Percentiles rank a stretch among this genome's conserved stretches.
Evolutionary conservation across 352 stramenopile species (phyloP).

Genomic region (Phytophthora colocasiae): DNA sequence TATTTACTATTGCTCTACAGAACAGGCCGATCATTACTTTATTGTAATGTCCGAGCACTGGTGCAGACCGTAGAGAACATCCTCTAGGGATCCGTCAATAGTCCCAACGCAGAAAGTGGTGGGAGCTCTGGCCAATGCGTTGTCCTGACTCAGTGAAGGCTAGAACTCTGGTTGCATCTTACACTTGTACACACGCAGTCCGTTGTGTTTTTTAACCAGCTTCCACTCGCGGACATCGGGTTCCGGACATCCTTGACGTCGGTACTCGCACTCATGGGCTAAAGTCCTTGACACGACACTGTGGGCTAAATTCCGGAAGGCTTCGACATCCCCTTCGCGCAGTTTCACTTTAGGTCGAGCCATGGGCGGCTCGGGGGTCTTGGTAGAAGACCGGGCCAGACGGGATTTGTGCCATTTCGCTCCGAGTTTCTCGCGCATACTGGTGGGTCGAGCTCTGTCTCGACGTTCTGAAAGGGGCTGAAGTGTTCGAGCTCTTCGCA

Average conservation of each 20-base stretch:
- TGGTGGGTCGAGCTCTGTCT: slow-evolving; percentile 7
- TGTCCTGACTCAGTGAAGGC: slow-evolving; percentile 18
- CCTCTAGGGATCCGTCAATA: slow-evolving; percentile 30
- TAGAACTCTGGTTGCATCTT: slow-evolving; percentile 18
- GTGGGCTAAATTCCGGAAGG: slow-evolving; percentile 35
- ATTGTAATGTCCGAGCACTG: too few species aligned
- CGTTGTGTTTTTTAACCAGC: slow-evolving; percentile 32
- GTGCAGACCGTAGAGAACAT: slow-evolving; percentile 35
- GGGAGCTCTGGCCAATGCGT: slow-evolving; percentile 5
- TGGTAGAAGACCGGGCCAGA: slow-evolving; percentile 4
- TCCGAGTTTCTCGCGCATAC: slow-evolving; percentile 27
- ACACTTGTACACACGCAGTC: slow-evolving; percentile 29
- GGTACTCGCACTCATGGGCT: slow-evolving; percentile 45
- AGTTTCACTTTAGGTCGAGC: slow-evolving; percentile 31
- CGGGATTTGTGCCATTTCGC: slow-evolving; percentile 16
- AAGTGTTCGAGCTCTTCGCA: slow-evolving; percentile 19
- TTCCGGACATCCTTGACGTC: slow-evolving; percentile 27
- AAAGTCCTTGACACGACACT: slow-evolving; percentile 49
- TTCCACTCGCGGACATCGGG: slow-evolving; percentile 31
- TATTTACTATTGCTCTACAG: too few species aligned
- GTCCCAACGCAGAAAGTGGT: slow-evolving; percentile 29
- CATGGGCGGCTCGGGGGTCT: slow-evolving; percentile 15
- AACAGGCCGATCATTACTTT: too few species aligned
- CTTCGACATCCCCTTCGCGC: slow-evolving; percentile 27
- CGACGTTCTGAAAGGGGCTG: slow-evolving; percentile 13